Conservation (phyloP, 768 basidiomycete genomes). For the Boletus insuetus region DNA sequence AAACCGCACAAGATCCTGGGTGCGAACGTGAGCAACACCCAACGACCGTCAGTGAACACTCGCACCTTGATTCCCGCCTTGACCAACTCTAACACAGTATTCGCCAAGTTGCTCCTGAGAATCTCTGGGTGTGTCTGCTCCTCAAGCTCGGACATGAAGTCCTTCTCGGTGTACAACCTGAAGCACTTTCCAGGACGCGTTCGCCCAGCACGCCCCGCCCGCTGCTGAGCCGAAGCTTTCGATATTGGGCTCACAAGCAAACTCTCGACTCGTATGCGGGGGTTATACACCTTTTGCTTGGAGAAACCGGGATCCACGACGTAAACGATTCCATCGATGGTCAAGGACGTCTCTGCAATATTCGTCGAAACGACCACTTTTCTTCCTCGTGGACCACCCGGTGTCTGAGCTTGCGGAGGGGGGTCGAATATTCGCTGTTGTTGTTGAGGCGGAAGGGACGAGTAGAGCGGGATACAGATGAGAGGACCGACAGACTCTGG, state of each 20-base stretch:
- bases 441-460: constrained; percentile 88
- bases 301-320: constrained; percentile 98
- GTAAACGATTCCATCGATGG: constrained; percentile 99
- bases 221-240: constrained; percentile 93
- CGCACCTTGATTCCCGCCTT: constrained; percentile 87
- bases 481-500: constrained; percentile 80
- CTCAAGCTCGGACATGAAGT: constrained; percentile 93
- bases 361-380: constrained; percentile 97
- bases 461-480: constrained; percentile 90
- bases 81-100: constrained; percentile 88
- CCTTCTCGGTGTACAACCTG: constrained; percentile 93
- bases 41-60: not conserved
- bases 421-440: constrained; percentile 97
- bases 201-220: constrained; percentile 94
- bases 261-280: constrained; percentile 92
- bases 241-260: constrained; percentile 93
- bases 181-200: constrained; percentile 98
- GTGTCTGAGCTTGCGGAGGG: constrained; percentile 58
- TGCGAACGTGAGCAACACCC: not conserved
- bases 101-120: constrained; percentile 87
- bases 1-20: constrained; percentile 75
- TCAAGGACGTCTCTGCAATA: constrained; percentile 95
- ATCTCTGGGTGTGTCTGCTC: constrained; percentile 99
- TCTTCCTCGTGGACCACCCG: constrained; percentile 78
- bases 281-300: constrained; percentile 98